Conservation (phyloP, 306 rosid species). For the Rosa lucieae region DNA sequence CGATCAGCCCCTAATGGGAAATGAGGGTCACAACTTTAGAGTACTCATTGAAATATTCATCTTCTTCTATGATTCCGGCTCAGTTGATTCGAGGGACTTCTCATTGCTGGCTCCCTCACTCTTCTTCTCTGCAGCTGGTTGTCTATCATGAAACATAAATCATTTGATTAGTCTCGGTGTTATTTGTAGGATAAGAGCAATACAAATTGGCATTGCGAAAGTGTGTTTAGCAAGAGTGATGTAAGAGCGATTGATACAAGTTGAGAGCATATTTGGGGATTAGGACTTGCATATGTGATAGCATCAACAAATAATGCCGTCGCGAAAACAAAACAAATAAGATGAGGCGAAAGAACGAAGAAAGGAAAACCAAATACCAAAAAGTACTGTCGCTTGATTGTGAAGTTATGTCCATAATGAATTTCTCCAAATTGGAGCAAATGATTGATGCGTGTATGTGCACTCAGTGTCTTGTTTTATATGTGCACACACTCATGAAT, state of each 20-base stretch:
- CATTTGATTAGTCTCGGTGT: too few species aligned
- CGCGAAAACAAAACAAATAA: not conserved
- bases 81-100: not conserved
- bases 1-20: too few species aligned
- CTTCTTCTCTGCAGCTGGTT: not conserved
- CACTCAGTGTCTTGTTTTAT: not conserved
- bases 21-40: too few species aligned
- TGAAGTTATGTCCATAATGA: not conserved
- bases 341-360: not conserved
- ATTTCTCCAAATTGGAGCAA: not conserved
- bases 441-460: conserved; percentile 7
- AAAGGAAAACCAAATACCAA: too few species aligned
- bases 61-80: not conserved
- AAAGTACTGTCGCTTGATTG: not conserved
- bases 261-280: not conserved
- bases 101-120: not conserved
- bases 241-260: not conserved
- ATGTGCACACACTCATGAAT: not conserved
- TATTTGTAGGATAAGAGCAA: too few species aligned
- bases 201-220: not conserved
- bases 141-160: too few species aligned
- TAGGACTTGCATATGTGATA: not conserved
- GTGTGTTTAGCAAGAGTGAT: not conserved
- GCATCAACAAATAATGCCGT: not conserved
- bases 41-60: too few species aligned